These are phyloP conservation scores for Kwoniella dendrophila DNA, from an alignment of 768 basidiomycete species.

Conservation along the genomic window DNA sequence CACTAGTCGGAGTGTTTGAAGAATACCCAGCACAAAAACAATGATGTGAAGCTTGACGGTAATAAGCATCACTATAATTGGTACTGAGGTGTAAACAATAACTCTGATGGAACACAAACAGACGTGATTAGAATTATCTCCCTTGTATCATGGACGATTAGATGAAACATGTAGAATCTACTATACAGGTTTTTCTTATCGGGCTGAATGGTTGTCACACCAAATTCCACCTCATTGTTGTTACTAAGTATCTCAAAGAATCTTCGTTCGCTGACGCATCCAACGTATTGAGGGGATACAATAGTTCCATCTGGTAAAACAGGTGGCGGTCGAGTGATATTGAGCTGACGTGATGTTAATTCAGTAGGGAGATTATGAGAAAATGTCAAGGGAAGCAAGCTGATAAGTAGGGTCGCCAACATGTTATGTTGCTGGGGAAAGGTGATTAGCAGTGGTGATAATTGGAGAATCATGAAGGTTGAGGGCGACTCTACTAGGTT, in stretches of 20 bases:
- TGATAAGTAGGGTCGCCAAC: neutral
- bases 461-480: too few relatives aligned
- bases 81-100: neutral
- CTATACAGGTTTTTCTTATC: neutral
- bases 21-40: neutral
- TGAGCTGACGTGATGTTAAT: neutral
- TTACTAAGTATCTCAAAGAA: neutral
- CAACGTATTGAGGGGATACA: neutral
- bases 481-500: too few relatives aligned
- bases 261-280: neutral
- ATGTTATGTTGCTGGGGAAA: too few relatives aligned
- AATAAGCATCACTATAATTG: neutral
- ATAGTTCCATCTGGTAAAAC: neutral
- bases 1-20: neutral
- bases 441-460: too few relatives aligned
- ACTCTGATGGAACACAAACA: too few relatives aligned
- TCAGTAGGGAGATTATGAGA: neutral
- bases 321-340: neutral
- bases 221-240: neutral
- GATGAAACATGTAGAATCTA: neutral
- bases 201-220: neutral
- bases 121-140: too few relatives aligned
- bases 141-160: neutral
- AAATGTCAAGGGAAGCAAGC: neutral
- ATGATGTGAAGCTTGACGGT: neutral